Conservation (phyloP, 495 filamentous ascomycete species). For the Thermothielavioides terrestris region DNA sequence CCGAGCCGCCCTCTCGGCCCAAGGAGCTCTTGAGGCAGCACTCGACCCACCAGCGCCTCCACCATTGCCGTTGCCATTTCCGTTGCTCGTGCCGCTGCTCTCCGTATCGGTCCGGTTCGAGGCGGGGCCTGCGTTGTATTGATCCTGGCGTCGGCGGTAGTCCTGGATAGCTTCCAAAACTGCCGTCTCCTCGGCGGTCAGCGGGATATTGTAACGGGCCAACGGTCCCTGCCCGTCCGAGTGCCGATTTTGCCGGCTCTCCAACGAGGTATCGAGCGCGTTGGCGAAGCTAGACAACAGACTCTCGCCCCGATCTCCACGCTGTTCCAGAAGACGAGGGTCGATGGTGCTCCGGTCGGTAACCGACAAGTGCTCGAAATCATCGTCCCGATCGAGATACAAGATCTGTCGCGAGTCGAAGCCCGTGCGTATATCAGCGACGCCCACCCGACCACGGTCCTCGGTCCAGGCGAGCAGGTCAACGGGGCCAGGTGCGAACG, state of each 20-base stretch:
- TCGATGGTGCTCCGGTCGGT: conserved; percentile 43
- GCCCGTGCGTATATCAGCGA: conserved; percentile 73
- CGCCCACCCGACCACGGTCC: conserved; percentile 71
- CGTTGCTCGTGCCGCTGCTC: conserved; percentile 2
- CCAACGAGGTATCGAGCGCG: conserved; percentile 10
- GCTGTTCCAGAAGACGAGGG: conserved; percentile 35
- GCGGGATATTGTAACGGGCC: conserved; percentile 29
- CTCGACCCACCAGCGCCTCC: conserved; percentile 1
- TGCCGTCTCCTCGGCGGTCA: conserved; percentile 38
- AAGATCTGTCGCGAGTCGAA: conserved; percentile 71
- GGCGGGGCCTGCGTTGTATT: conserved; percentile 7
- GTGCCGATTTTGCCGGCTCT: conserved; percentile 5
- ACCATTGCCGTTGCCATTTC: neutral
- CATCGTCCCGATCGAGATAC: conserved; percentile 50
- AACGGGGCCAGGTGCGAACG: conserved; percentile 81
- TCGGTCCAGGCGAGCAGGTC: conserved; percentile 93
- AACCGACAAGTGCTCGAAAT: conserved; percentile 41
- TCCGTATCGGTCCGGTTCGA: conserved; percentile 8
- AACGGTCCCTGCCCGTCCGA: conserved; percentile 19
- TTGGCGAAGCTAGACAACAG: conserved; percentile 11
- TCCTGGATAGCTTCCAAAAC: conserved; percentile 42
- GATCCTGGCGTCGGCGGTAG: conserved; percentile 39
- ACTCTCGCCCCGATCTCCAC: conserved; percentile 27
- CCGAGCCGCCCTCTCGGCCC: conserved; percentile 8
- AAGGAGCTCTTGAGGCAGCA: conserved; percentile 2